These are phyloP conservation scores for Dentipellis fragilis DNA, from an alignment of 768 basidiomycete genomes.

Conservation along the genomic window DNA sequence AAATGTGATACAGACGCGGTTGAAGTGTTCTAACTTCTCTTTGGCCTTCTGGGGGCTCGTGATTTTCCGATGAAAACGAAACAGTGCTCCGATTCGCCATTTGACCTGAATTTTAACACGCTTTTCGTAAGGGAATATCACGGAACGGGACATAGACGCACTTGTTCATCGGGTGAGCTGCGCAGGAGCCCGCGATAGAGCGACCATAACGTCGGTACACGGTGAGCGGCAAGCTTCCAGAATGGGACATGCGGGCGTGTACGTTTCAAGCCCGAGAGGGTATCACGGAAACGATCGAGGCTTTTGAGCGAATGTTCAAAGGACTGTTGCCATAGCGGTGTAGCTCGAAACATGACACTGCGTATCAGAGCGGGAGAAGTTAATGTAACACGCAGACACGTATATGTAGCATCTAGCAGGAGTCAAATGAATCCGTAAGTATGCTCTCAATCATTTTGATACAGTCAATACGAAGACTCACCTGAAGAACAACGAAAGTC, in stretches of 20 bases:
- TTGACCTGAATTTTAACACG: constrained; percentile 35
- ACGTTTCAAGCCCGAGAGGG: neutral
- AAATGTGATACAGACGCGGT: no score
- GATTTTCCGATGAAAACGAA: constrained; percentile 38
- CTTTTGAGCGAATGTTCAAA: no score
- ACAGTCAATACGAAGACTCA: no score
- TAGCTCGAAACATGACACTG: no score
- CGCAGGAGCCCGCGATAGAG: constrained; percentile 65
- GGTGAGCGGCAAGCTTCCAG: constrained; percentile 60
- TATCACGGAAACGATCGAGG: neutral
- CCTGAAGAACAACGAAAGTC: no score
- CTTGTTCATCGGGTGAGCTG: constrained; percentile 43
- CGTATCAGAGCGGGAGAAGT: no score
- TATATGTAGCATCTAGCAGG: no score
- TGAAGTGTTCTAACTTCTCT: constrained; percentile 31
- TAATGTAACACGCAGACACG: no score
- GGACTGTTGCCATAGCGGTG: no score
- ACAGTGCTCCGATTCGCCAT: constrained; percentile 43
- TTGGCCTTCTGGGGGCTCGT: constrained; percentile 46
- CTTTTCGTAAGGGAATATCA: neutral
- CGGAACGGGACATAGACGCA: constrained; percentile 22
- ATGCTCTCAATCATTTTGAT: no score
- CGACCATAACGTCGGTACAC: constrained; percentile 66
- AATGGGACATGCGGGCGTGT: constrained; percentile 54
- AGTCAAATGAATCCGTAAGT: no score